These are phyloP conservation scores for Remersonia thermophila DNA, from an alignment of 2,329 filamentous ascomycete genomes.

Conservation along the genomic window DNA sequence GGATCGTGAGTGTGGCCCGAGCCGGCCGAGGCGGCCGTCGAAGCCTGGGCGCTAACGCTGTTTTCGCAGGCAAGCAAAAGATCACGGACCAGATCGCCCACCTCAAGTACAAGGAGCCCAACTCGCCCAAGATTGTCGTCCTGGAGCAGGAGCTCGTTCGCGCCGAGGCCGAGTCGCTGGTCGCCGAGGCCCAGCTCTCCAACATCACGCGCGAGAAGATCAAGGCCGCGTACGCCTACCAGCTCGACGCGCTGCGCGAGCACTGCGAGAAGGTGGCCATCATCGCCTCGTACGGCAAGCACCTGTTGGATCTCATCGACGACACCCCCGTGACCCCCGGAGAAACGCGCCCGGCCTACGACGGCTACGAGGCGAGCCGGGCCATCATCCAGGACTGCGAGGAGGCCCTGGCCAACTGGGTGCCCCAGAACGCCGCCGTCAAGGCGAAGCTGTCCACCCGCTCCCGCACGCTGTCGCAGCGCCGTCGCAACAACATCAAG, in stretches of 20 bases:
- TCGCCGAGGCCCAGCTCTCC: conserved; percentile 93
- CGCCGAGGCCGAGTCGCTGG: conserved; percentile 95
- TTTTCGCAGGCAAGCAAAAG: conserved; percentile 79
- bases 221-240: conserved; percentile 95
- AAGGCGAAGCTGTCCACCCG: conserved; percentile 77
- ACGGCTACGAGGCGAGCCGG: conserved; percentile 96
- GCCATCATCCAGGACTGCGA: conserved; percentile 99
- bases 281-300: conserved; percentile 95
- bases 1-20: conserved; percentile 71
- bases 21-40: no score
- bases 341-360: conserved; percentile 89
- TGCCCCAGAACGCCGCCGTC: conserved; percentile 78
- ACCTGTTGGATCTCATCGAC: conserved; percentile 91
- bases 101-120: conserved; percentile 98
- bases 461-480: conserved; percentile 75
- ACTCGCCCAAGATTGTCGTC: conserved; percentile 93
- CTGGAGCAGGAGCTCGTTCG: conserved; percentile 97
- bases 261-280: conserved; percentile 98
- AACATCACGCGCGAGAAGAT: conserved; percentile 99
- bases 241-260: conserved; percentile 94
- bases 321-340: conserved; percentile 95
- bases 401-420: conserved; percentile 95
- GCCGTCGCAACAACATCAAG: conserved; percentile 60
- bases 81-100: conserved; percentile 98
- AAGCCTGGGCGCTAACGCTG: not conserved